Base-by-base conservation (phyloP, 306 rosid genomes). In the Benincasa hispida region DNA sequence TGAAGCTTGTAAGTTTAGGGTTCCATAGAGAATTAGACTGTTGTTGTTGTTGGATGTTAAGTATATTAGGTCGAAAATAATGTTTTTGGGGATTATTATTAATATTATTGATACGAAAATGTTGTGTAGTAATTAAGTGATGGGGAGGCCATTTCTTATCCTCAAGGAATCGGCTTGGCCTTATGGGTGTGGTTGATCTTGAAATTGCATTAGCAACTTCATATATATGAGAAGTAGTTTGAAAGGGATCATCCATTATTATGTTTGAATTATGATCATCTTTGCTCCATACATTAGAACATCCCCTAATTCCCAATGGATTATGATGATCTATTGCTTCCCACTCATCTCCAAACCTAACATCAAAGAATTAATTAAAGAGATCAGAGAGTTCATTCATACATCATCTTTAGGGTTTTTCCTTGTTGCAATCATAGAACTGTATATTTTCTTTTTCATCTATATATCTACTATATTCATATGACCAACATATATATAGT, bases 111-210 rank as follows among this genome's bases (percentile, higher is more conserved):
- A 66, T 39, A 11, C 72, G 5, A 76, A 51, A 74, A 30, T 77
- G 80, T 37, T 77, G 51, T 72, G 62, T 81, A 8, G 58, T 32
- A 24, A 57, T 22, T 12, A 47, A n/a, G 14, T 82, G 42, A 11
- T 27, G 69, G 7, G 83, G 81, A 11, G 86, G 73, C 86, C 83
- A 83, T 61, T 67, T 83, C 65, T 72, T 83, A 51, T 83, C 83
- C 68, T 83, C 83, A 37, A 82, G 85, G 19, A 78, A 79, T 48
- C 62, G 55, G 50, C 59, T 59, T 9, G 78, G 69, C 65, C 77
- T 82, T 74, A 78, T 17, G n/a, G 79, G 84, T 41, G 25, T 57
- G 30, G 19, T 37, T 80, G 51, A 45, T 45, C 76, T 81, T 35
- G 80, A 68, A 4, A 78, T 73, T 56, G 69, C 76, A 28, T 82